Conservation (phyloP, 129 eudicot genomes). For the Escallonia herrerae region DNA sequence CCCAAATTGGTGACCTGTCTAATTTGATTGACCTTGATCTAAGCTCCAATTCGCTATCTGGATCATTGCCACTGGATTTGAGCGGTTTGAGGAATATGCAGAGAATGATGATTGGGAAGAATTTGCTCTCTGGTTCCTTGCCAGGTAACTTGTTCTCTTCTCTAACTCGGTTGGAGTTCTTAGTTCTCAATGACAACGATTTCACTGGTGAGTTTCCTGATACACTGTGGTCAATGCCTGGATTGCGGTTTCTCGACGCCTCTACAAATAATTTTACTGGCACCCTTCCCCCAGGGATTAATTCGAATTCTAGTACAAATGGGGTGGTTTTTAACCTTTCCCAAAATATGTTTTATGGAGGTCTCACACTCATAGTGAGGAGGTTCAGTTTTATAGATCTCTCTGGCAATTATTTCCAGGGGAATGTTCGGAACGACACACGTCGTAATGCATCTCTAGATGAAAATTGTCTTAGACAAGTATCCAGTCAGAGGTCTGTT, state of each 20-base stretch:
- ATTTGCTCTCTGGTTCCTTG: constrained; percentile 48
- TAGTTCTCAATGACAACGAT: constrained; percentile 44
- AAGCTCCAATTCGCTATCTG: constrained; percentile 52
- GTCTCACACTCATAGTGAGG: constrained; percentile 33
- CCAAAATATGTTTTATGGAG: constrained; percentile 63
- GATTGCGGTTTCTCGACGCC: constrained; percentile 52
- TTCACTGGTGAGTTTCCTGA: constrained; percentile 53
- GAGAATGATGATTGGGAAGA: constrained; percentile 41
- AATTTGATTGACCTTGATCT: constrained; percentile 67
- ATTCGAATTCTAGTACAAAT: constrained; percentile 32
- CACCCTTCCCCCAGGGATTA: constrained; percentile 29
- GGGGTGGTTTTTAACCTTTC: constrained; percentile 55
- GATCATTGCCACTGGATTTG: constrained; percentile 46
- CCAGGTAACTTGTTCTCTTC: constrained; percentile 46
- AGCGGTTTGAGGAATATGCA: constrained; percentile 44
- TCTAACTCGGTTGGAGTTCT: constrained; percentile 39
- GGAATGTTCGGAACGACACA: constrained; percentile 51
- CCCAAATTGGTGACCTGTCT: constrained; percentile 56
- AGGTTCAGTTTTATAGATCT: constrained; percentile 54
- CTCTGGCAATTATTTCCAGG: constrained; percentile 79
- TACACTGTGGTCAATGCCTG: constrained; percentile 57
- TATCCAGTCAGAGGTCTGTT: constrained; percentile 32
- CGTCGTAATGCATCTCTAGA: constrained; percentile 19
- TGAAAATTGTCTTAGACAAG: constrained; percentile 46
- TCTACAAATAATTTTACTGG: constrained; percentile 75